Evolutionary conservation across 2,329 filamentous ascomycete species (phyloP).

Genomic region (Phaeoacremonium minimum): DNA sequence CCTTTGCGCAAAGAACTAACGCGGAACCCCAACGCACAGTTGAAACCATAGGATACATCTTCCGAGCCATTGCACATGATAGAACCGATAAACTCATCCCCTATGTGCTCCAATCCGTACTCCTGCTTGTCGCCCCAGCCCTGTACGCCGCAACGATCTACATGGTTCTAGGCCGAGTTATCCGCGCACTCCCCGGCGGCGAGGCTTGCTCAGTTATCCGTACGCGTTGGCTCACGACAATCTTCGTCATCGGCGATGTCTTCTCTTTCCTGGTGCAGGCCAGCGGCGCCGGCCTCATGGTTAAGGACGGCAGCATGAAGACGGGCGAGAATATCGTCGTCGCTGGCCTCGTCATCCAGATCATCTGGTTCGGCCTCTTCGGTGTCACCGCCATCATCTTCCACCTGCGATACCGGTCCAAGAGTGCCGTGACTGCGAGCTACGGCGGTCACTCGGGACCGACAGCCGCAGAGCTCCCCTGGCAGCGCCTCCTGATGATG

Average conservation of each 20-base stretch:
- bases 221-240: conserved; percentile 40
- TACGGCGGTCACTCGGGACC: too few relatives aligned
- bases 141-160: conserved; percentile 47
- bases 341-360: conserved; percentile 50
- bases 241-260: conserved; percentile 52
- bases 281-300: conserved; percentile 33
- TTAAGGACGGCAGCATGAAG: conserved; percentile 14
- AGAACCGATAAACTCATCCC: conserved; percentile 24
- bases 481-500: conserved; percentile 16
- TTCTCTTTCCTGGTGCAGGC: conserved; percentile 47
- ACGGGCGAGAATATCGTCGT: conserved; percentile 50
- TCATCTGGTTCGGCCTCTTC: conserved; percentile 54
- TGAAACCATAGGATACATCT: conserved; percentile 36
- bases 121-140: conserved; percentile 41
- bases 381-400: conserved; percentile 42
- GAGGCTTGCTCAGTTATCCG: conserved; percentile 25
- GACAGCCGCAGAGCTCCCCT: conserved; percentile 16
- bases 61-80: conserved; percentile 20
- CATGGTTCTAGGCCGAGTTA: conserved; percentile 42
- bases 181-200: conserved; percentile 27
- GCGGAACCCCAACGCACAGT: conserved; percentile 26
- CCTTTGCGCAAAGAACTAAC: neutral
- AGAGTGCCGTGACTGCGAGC: conserved; percentile 5
- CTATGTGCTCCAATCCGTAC: conserved; percentile 35
- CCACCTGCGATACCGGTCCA: conserved; percentile 28